A percentile compares a stretch with the other conserved stretches of the same genome.
These are phyloP conservation scores for Phytophthora hybrid DNA, from an alignment of 352 stramenopile species.

Conservation along the genomic window DNA sequence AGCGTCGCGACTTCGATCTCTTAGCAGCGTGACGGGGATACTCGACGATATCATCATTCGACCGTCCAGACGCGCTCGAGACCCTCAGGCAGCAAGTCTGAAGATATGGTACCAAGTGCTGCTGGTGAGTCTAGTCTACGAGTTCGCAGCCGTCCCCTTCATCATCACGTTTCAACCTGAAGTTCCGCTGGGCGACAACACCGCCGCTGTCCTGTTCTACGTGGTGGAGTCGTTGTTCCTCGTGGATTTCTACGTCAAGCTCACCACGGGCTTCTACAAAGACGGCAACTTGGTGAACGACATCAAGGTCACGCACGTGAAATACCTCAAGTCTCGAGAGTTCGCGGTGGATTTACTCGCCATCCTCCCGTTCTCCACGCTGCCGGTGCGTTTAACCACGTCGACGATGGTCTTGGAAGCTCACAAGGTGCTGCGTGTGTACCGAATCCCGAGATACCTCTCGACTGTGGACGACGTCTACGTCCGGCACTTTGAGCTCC, in stretches of 20 bases:
- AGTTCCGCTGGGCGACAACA: neutral
- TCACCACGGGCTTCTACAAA: conserved; percentile 65
- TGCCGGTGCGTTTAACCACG: conserved; percentile 12
- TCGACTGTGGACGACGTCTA: conserved; percentile 64
- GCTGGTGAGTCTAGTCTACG: conserved; percentile 50
- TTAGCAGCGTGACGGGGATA: conserved; percentile 8
- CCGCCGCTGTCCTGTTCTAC: conserved; percentile 46
- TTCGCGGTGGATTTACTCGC: conserved; percentile 58
- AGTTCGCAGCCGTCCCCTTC: conserved; percentile 61
- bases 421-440: conserved; percentile 48
- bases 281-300: conserved; percentile 51
- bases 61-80: conserved; percentile 21
- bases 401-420: conserved; percentile 49
- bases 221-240: conserved; percentile 53
- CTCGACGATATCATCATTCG: conserved; percentile 8
- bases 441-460: conserved; percentile 51
- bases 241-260: conserved; percentile 61
- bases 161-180: conserved; percentile 53
- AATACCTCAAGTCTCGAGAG: conserved; percentile 59
- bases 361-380: conserved; percentile 47
- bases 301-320: conserved; percentile 30
- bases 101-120: conserved; percentile 64
- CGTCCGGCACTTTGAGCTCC: conserved; percentile 56
- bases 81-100: conserved; percentile 53
- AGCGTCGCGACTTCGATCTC: neutral